Evolutionary conservation across 1,139 yeast species (phyloP).

Genomic region (Debaryomyces sp.): DNA sequence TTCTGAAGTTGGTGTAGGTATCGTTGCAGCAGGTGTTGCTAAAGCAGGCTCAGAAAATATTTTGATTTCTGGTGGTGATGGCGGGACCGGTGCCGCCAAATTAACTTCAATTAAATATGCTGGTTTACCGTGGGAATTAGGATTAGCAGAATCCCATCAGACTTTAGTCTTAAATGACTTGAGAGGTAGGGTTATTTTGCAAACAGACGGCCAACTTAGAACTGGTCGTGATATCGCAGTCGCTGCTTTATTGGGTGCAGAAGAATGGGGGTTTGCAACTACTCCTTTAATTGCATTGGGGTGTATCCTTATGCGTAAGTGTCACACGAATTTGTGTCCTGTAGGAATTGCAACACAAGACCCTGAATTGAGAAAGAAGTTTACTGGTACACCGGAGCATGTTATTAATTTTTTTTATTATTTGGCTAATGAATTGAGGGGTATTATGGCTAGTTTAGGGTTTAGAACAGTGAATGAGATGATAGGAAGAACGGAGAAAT

Average conservation of each 20-base stretch:
- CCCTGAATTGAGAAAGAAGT: slow-evolving; percentile 89
- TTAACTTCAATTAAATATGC: slow-evolving; percentile 97
- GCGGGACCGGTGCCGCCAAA: slow-evolving; percentile 99
- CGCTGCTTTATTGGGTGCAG: slow-evolving; percentile 96
- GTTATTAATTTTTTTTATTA: slow-evolving; percentile 97
- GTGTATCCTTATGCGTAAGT: slow-evolving; percentile 89
- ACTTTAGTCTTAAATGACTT: slow-evolving; percentile 93
- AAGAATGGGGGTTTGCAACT: slow-evolving; percentile 98
- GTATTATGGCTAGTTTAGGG: slow-evolving; percentile 91
- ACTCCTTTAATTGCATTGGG: slow-evolving; percentile 98
- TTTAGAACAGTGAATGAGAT: slow-evolving; percentile 95
- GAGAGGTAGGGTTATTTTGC: slow-evolving; percentile 92
- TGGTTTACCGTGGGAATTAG: slow-evolving; percentile 98
- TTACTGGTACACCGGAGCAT: slow-evolving; percentile 96
- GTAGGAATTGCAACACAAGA: slow-evolving; percentile 99
- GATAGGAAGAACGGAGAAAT: slow-evolving; percentile 96
- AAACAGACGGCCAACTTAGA: slow-evolving; percentile 96
- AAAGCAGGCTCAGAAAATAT: slow-evolving; percentile 98
- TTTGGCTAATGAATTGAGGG: slow-evolving; percentile 88
- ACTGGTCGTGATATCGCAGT: slow-evolving; percentile 96
- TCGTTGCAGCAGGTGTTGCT: slow-evolving; percentile 98
- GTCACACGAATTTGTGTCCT: slow-evolving; percentile 84
- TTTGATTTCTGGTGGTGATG: slow-evolving; percentile 95
- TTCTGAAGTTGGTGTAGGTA: slow-evolving; percentile 98
- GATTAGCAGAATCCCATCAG: slow-evolving; percentile 97